Conservation (phyloP, 1,284 basidiomycete species). For the Moesziomyces antarcticus region DNA sequence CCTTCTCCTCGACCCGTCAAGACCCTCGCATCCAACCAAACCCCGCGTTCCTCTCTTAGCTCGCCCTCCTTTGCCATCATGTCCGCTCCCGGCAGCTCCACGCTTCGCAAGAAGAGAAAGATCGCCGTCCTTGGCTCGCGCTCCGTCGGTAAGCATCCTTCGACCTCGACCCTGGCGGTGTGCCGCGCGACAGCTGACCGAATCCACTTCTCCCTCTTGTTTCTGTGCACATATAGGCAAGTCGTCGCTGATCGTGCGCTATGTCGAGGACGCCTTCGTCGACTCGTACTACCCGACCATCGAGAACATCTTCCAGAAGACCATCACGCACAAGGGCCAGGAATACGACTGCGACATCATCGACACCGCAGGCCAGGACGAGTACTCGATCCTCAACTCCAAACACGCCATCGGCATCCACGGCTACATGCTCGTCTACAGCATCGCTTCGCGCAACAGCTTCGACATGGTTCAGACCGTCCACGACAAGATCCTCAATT, state of each 20-base stretch:
- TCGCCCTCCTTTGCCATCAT: conserved; percentile 12
- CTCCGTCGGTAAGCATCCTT: conserved; percentile 56
- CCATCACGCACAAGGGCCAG: conserved; percentile 81
- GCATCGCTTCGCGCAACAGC: conserved; percentile 87
- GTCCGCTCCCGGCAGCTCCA: conserved; percentile 46
- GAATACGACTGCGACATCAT: conserved; percentile 97
- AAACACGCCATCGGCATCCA: conserved; percentile 86
- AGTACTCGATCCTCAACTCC: conserved; percentile 82
- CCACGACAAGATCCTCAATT: conserved; percentile 97
- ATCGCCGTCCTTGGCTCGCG: conserved; percentile 66
- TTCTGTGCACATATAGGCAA: conserved; percentile 73
- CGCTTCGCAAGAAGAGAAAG: conserved; percentile 65
- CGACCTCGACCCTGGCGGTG: neutral
- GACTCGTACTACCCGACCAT: conserved; percentile 95
- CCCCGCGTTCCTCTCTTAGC: neutral
- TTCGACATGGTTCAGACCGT: conserved; percentile 97
- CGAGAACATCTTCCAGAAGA: conserved; percentile 87
- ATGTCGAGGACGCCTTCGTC: conserved; percentile 70
- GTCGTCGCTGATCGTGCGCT: conserved; percentile 74
- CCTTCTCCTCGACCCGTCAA: no score
- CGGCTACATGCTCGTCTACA: conserved; percentile 91
- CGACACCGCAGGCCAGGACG: conserved; percentile 96
- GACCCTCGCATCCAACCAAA: neutral
- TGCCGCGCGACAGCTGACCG: neutral
- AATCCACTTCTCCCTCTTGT: neutral